Evolutionary conservation across 2,329 filamentous ascomycete species (phyloP), one percentile per base, ranked within the genome.

Genomic region (Stylonectria norvegica): DNA sequence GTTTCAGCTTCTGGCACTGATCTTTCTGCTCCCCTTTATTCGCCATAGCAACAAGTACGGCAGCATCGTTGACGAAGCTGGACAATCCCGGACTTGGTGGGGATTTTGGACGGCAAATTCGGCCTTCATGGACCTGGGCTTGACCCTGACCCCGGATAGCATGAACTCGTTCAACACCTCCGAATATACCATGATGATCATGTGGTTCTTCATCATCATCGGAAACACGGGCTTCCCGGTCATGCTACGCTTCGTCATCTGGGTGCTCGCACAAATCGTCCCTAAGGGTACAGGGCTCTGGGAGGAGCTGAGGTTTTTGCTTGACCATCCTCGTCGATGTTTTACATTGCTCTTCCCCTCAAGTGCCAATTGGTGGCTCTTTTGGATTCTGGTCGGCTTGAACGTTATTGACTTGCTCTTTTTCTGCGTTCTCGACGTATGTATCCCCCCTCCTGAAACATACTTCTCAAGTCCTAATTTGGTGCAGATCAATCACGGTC

Each of bases 151-250:
- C 0, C 85, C 90, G 0, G 87, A 97, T 66, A 96, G 89, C 52
- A 96, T 98, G 89, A 76, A 81, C 29, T 91, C 88, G 0, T 97
- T 97, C 63, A 82, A 88, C 53, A 77, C 71, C 7, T 87, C 89
- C 1, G 71, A 85, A 5, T 85, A 88, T 53, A 81, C 85, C 1
- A 71, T 97, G 32, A 70, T 96, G 16, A 60, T 93, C 30, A 80
- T 89, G 66, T 81, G 81, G 5, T 95, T 95, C 53, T 76, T 97
- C 29, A 93, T 97, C 59, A 81, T 97, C 46, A 89, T 95, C 45
- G 91, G 91, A 40, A 97, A 97, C 58, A 97, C 91, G 0, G 93
- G 86, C 0, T 97, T 97, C 54, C 93, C 91, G 0, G 87, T 93
- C 57, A 90, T 96, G 85, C 77, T 97, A 17, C 85, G 93, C 6